phyloP scores from a whole-genome alignment of 2,329 filamentous ascomycete genomes.

The Beauveria varroae region DNA sequence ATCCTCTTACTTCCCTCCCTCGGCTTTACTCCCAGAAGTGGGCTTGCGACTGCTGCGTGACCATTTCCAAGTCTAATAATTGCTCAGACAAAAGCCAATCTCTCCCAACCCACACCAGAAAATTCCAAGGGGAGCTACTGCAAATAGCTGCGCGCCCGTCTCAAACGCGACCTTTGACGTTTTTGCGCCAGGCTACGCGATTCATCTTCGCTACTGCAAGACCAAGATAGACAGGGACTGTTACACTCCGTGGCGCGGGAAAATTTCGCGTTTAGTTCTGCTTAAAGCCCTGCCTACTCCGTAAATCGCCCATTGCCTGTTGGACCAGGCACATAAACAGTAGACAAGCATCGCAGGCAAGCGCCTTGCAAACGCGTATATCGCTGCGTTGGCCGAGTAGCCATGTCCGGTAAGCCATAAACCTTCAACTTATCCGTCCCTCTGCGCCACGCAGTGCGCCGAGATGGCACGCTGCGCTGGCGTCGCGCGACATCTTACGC shows the following conservation, averaged over 20 bases:
- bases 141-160: conserved; percentile 3
- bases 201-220: not conserved
- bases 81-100: not conserved
- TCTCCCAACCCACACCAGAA: conserved; percentile 1
- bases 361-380: not conserved
- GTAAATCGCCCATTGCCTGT: conserved; percentile 8
- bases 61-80: conserved; percentile 1
- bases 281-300: conserved; percentile 9
- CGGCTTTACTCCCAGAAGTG: not conserved
- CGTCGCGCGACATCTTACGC: conserved; percentile 11
- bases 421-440: not conserved
- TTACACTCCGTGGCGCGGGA: conserved; percentile 1
- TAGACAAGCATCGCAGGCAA: conserved; percentile 6
- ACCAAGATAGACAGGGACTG: not conserved
- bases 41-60: not conserved
- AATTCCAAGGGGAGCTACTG: conserved; percentile 4
- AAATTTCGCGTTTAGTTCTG: conserved; percentile 10
- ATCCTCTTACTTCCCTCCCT: not conserved
- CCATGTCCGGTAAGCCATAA: conserved; percentile 13
- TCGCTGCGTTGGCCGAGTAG: not conserved
- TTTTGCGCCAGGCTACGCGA: not conserved
- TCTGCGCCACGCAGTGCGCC: not conserved
- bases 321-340: conserved; percentile 1
- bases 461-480: not conserved
- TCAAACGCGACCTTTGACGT: conserved; percentile 1